A percentile compares a stretch with the other conserved stretches of the same genome.
phyloP scores from a whole-genome alignment of 441 rosid genomes.

The Brassica hybrid region DNA sequence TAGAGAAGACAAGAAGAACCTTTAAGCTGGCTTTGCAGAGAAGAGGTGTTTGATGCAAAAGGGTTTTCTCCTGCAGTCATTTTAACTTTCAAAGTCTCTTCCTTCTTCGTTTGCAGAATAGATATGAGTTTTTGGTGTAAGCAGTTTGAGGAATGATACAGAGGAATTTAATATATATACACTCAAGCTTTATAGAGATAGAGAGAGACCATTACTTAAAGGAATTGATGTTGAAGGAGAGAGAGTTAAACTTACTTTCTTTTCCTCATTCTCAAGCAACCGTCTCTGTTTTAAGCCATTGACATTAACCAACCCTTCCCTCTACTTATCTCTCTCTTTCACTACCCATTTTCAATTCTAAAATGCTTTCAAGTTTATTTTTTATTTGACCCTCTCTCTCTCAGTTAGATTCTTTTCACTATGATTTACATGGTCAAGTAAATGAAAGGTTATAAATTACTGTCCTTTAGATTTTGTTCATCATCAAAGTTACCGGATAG shows the following conservation, averaged over 20 bases:
- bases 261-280: constrained; percentile 72
- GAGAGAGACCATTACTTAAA: constrained; percentile 56
- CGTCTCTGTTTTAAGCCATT: constrained; percentile 37
- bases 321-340: constrained; percentile 44
- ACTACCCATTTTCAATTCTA: constrained; percentile 30
- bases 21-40: constrained; percentile 73
- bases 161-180: constrained; percentile 29
- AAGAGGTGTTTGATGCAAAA: constrained; percentile 65
- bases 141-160: constrained; percentile 32
- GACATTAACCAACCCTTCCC: constrained; percentile 58
- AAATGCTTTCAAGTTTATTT: constrained; percentile 19
- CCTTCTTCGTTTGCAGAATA: constrained; percentile 9
- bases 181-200: constrained; percentile 22
- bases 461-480: constrained; percentile 6
- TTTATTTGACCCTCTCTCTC: background rate
- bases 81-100: constrained; percentile 36
- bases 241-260: constrained; percentile 44
- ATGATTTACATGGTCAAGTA: background rate
- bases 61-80: constrained; percentile 60
- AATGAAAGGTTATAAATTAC: background rate
- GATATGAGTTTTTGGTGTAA: constrained; percentile 20
- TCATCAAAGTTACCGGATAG: background rate
- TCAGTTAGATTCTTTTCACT: constrained; percentile 9
- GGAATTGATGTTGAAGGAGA: constrained; percentile 61
- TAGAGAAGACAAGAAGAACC: constrained; percentile 48